Evolutionary conservation across 1,139 yeast genomes (phyloP).

Genomic region (Pichia sp.): DNA sequence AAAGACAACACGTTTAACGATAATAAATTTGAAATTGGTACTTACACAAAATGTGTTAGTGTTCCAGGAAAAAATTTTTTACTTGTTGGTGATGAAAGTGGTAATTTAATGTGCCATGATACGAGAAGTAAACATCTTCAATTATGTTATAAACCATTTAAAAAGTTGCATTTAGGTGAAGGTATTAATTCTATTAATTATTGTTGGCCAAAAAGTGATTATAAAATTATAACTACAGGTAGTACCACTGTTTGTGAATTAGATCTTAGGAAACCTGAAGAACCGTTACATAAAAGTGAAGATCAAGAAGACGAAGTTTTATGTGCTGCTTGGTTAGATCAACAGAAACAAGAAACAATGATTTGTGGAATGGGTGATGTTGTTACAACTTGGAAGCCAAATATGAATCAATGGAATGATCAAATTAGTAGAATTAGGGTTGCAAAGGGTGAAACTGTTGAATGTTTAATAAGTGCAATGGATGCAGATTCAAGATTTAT

Average conservation of each 20-base stretch:
- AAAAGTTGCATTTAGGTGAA: slow-evolving; percentile 49
- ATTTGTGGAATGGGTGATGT: slow-evolving; percentile 86
- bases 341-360: slow-evolving; percentile 43
- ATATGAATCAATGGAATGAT: slow-evolving; percentile 57
- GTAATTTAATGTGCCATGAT: slow-evolving; percentile 59
- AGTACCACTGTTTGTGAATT: slow-evolving; percentile 76
- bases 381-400: slow-evolving; percentile 83
- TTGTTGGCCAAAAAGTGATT: slow-evolving; percentile 64
- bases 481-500: slow-evolving; percentile 60
- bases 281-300: slow-evolving; percentile 57
- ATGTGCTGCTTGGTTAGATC: slow-evolving; percentile 65
- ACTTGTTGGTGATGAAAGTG: slow-evolving; percentile 75
- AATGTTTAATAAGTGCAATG: slow-evolving; percentile 69
- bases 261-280: slow-evolving; percentile 56
- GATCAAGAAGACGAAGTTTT: slow-evolving; percentile 91
- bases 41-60: slow-evolving; percentile 56
- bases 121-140: slow-evolving; percentile 35
- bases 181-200: slow-evolving; percentile 69
- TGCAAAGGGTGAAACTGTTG: slow-evolving; percentile 68
- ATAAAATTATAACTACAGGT: slow-evolving; percentile 77
- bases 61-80: slow-evolving; percentile 60
- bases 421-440: slow-evolving; percentile 77
- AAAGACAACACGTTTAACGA: slow-evolving; percentile 16
- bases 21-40: slow-evolving; percentile 29
- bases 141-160: slow-evolving; percentile 37